Base-by-base conservation (phyloP, 2,329 filamentous ascomycete genomes). In the Colletotrichum cordylinicola region DNA sequence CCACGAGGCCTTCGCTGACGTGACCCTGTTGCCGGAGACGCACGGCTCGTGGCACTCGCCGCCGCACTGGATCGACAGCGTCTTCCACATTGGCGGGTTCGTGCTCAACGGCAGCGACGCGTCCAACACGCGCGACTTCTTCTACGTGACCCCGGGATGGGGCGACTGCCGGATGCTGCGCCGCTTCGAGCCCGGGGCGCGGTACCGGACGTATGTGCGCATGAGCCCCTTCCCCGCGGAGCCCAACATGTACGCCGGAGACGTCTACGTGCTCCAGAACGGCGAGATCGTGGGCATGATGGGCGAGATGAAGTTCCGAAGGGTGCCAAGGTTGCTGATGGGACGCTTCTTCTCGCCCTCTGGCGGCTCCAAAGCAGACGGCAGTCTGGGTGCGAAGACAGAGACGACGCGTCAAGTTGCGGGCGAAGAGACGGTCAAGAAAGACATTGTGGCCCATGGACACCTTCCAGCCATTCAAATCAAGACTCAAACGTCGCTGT, bases 1-100 rank as follows among this genome's bases (percentile, higher is more conserved):
- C 77, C 24, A 71, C 18, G 77, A 79, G 64, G 78, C 33, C 27
- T 75, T 76, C 33, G 77, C 77, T 1, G 79, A 81, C 56, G 78
- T 80, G 37, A 10, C n/a, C 4, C 39, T 70, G 7, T 18, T 4
- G 4, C 21, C 68, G 1, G 68, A 29, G 31, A 21, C 18, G 43
- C 43, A 48, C 27, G 67, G 67, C 37, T 16, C n/a, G 18, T 70
- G 68, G 68, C 58, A 64, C 29, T 33, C 58, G 29, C 68, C 68
- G 1, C 68, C 68, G 3, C 58, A 70, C 58, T 70, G 58, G 35
- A 70, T 64, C 37, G 68, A 70, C 58, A 70, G 68, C 31, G 9
- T 70, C 15, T 64, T 37, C 31, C 68, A 70, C 43, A 10, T 70
- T 43, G 68, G 58, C 68, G 68, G 68, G 6, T 61, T 70, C 18